Base-by-base conservation (phyloP, 108 stramenopile species). In the Chaetoceros muelleri region DNA sequence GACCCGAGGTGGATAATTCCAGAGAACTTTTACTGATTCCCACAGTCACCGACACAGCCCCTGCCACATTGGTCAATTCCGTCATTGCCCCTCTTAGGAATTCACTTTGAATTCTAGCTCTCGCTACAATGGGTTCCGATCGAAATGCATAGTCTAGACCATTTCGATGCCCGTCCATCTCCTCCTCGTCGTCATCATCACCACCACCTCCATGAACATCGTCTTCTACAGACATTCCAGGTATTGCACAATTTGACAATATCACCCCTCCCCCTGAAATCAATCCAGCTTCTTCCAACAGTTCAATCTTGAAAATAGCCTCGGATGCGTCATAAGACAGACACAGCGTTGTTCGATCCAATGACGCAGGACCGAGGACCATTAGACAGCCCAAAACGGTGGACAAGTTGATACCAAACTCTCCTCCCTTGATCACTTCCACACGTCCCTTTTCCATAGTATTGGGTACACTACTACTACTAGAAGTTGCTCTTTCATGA, bases 341-440 rank as follows among this genome's bases (percentile, higher is more conserved):
- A 52, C 70, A 66, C 22, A 85, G 28, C 54, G 73, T 69, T 7
- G 76, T 71, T 16, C 52, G 52, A 23, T 75, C 69, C 16, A 82
- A 48, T 24, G 71, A 60, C 13, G 64, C 65, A 27, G 66, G 70
- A 7, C 78, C 78, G 1, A 85, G 59, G 8, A 79, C 52, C 2
- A 69, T 66, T 40, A 85, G 66, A 30, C 80, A 81, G 55, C 79
- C 80, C 54, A 85, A 30, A 0, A 85, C 70, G 0, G 75, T 77
- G 0, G 78, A 73, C 1, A 85, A 52, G 57, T 80, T 85, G 57
- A 85, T 58, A 18, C 70, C 73, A 45, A 85, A 84, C 56, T 80
- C 71, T 0, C 73, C 74, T 3, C 76, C 74, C 23, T 56, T 49
- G 5, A 40, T 40, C 34, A 40, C 34, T 40, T 40, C 34, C 5